Base-by-base conservation (phyloP, 192 early-diverging fungal species). In the Backusella circina region DNA sequence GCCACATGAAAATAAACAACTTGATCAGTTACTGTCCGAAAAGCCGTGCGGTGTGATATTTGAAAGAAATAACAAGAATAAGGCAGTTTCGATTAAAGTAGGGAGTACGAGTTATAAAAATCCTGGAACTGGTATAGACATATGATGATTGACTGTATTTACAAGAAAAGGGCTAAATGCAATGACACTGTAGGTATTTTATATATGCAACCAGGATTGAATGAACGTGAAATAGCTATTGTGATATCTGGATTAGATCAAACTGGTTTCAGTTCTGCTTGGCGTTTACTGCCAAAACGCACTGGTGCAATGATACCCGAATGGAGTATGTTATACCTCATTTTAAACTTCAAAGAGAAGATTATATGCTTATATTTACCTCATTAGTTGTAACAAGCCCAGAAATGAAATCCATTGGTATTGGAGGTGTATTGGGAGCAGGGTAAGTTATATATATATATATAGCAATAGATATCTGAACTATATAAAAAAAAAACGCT, bases 241-340 rank as follows among this genome's bases (percentile, higher is more conserved):
- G 71, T 88, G 0, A 79, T 86, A 23, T 81, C 85, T 12, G 85
- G 85, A 21, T 31, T 83, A 0, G 85, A 88, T 78, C 32, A 23
- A 2, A 66, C 73, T 18, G 87, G 87, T 2, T 72, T 88, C 3
- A 71, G 79, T 23, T 71, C 68, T 2, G 84, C 85, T 1, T 70
- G 79, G 8, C 73, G 80, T 41, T 70, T 88, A n/a, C 75, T 88
- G 35, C 87, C 85, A 10, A 85, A 82, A 39, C 80, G 84, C 9
- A 84, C 87, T 26, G 87, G 87, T 3, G 76, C 85, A 5, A 31
- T 86, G 13, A 79, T 88, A 28, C 85, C 87, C 31, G 87, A 88
- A 67, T 88, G 85, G 84, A 75, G 84, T 83, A 84, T 79, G 54
- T 30, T 12, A 36, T 26, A 51, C 21, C 16, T 54, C 8, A 26